Base-by-base conservation (phyloP, 306 rosid genomes). In the Urtica urens region DNA sequence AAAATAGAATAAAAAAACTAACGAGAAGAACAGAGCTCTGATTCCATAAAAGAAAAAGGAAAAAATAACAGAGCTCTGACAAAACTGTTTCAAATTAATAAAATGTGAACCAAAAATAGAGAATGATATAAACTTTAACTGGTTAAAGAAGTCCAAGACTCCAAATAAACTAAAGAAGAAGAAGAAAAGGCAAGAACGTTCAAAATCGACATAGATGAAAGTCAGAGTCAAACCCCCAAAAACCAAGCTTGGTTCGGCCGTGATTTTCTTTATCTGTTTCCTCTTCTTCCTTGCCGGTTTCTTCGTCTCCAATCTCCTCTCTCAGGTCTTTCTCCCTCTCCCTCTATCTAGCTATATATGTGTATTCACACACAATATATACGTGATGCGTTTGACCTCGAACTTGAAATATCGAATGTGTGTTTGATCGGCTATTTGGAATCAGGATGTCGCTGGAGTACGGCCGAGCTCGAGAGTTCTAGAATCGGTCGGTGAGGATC, bases 401-500 rank as follows among this genome's bases (percentile, higher is more conserved):
- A n/a, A n/a, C n/a, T n/a, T n/a, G n/a, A n/a, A n/a, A n/a, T 1
- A 15, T 16, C 20, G 23, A 7, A 16, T 42, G 15, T 46, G 33
- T 29, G 18, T 49, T 6, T 29, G 24, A 39, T 11, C 11, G 3
- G 24, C n/a, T 18, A 21, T 30, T 49, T 14, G 23, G 38, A 10
- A 17, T 24, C 54, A 49, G 54, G 54, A 49, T 49, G 54, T 42
- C 30, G 27, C 67, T 12, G 37, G 40, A 5, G 45, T 49, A 3
- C 60, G 54, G 19, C 26, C 60, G 26, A 13, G 22, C 22, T 35
- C 52, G 23, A 46, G 67, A 55, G 20, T 34, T 11, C 67, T 59
- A 13, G 55, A 59, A 59, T 49, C 58, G 16, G 51, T 20, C 33
- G 55, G 27, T 2, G 26, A 17, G 8, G 45, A 41, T 2, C 33